Conservation (phyloP, 1,284 basidiomycete genomes). For the Ganoderma meredithae region DNA sequence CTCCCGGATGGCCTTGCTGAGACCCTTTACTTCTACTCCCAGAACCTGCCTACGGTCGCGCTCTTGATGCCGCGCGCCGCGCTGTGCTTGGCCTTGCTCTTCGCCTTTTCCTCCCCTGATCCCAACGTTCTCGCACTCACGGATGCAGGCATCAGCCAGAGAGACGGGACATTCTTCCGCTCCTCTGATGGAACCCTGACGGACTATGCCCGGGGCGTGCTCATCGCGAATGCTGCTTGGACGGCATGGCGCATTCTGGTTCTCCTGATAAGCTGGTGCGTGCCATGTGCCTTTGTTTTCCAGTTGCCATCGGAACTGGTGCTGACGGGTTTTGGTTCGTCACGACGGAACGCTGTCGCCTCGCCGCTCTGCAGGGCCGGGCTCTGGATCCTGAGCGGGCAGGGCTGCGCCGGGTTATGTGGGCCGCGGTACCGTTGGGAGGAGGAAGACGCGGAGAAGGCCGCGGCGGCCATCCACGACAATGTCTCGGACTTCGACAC, state of each 20-base stretch:
- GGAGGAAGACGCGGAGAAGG: conserved; percentile 74
- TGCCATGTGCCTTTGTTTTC: conserved; percentile 12
- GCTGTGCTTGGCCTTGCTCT: conserved; percentile 70
- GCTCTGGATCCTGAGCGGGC: conserved; percentile 77
- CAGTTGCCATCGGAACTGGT: neutral
- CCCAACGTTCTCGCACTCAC: conserved; percentile 55
- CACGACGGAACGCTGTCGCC: no score
- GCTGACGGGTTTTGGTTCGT: neutral
- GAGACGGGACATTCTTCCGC: conserved; percentile 80
- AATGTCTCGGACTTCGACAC: conserved; percentile 57
- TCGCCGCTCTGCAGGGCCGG: conserved; percentile 57
- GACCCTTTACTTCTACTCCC: conserved; percentile 79
- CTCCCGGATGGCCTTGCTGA: conserved; percentile 76
- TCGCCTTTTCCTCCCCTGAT: conserved; percentile 65
- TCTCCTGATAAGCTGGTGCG: conserved; percentile 72
- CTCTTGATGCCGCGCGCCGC: conserved; percentile 83
- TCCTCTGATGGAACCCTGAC: conserved; percentile 68
- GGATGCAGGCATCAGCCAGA: conserved; percentile 54
- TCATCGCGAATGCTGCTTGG: conserved; percentile 81
- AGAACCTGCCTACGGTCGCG: conserved; percentile 80
- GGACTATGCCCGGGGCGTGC: conserved; percentile 73
- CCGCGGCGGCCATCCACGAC: conserved; percentile 50
- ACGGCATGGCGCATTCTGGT: conserved; percentile 73
- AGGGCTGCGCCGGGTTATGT: conserved; percentile 80
- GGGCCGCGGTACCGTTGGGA: conserved; percentile 85